Conservation (phyloP, 1,284 basidiomycete genomes). For the Sporisorium reilianum region DNA sequence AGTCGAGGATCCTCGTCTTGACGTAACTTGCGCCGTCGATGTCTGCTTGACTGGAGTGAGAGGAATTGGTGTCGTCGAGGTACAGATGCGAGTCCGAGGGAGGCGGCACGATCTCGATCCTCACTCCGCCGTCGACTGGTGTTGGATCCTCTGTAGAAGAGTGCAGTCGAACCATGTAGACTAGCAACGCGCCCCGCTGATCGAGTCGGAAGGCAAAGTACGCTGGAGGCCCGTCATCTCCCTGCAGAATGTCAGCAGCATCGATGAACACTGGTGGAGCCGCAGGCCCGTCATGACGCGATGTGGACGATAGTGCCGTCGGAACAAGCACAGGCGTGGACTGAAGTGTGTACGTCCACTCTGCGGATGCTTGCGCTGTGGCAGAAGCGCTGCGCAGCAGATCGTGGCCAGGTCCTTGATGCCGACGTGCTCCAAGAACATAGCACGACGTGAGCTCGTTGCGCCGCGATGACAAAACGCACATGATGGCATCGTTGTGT, state of each 20-base stretch:
- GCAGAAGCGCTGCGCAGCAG: background rate
- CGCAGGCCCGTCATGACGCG: background rate
- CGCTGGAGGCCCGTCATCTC: background rate
- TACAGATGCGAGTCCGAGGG: slow-evolving; percentile 12
- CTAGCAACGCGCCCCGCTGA: slow-evolving; percentile 14
- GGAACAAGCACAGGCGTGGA: slow-evolving; percentile 23
- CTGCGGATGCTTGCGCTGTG: background rate
- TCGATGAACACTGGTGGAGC: slow-evolving; percentile 12
- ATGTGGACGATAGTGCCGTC: too few relatives aligned
- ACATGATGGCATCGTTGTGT: background rate
- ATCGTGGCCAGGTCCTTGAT: background rate
- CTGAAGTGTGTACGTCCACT: slow-evolving; percentile 10
- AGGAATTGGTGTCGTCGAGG: background rate
- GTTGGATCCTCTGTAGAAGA: background rate
- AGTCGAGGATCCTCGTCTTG: slow-evolving; percentile 21
- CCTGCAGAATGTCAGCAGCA: slow-evolving; percentile 1
- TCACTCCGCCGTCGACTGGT: background rate
- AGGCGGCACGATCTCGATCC: slow-evolving; percentile 12
- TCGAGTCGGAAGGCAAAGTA: slow-evolving; percentile 14
- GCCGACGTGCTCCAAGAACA: background rate
- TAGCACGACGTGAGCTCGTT: slow-evolving; percentile 25
- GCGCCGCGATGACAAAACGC: slow-evolving; percentile 20
- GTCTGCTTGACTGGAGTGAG: background rate
- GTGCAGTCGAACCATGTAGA: background rate
- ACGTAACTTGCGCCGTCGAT: slow-evolving; percentile 4